A percentile compares a stretch with the other conserved stretches of the same genome.
These are phyloP conservation scores for Diphasiastrum complanatum DNA, from an alignment of 83 land plant species.

Conservation along the genomic window DNA sequence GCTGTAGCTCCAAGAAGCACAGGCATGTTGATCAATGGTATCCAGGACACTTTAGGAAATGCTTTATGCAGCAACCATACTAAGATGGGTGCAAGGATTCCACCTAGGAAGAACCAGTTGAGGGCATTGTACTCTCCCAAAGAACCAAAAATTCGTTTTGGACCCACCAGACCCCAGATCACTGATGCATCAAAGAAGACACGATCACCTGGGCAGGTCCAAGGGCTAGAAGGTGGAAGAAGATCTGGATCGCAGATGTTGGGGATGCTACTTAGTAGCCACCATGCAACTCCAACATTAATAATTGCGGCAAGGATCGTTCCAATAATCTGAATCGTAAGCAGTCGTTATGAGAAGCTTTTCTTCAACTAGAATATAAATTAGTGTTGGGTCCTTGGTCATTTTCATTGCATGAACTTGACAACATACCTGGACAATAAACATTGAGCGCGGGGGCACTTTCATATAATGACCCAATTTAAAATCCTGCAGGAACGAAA, in stretches of 20 bases:
- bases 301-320: neutral
- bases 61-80: neutral
- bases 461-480: no score
- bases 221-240: neutral
- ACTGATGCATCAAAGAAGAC: no score
- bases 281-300: neutral
- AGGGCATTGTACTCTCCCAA: neutral
- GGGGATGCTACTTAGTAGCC: neutral
- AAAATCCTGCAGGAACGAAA: no score
- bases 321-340: neutral
- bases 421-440: no score
- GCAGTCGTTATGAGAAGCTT: no score
- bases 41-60: neutral
- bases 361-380: no score
- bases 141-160: neutral
- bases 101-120: neutral
- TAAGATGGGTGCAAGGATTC: neutral
- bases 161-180: slow-evolving; percentile 1
- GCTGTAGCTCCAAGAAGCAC: neutral
- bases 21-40: neutral
- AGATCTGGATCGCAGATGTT: neutral
- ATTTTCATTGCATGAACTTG: no score
- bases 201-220: neutral
- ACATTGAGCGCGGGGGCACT: no score
- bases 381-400: no score